Conservation (phyloP, 78 protist genomes). For the Bodo saltans region DNA sequence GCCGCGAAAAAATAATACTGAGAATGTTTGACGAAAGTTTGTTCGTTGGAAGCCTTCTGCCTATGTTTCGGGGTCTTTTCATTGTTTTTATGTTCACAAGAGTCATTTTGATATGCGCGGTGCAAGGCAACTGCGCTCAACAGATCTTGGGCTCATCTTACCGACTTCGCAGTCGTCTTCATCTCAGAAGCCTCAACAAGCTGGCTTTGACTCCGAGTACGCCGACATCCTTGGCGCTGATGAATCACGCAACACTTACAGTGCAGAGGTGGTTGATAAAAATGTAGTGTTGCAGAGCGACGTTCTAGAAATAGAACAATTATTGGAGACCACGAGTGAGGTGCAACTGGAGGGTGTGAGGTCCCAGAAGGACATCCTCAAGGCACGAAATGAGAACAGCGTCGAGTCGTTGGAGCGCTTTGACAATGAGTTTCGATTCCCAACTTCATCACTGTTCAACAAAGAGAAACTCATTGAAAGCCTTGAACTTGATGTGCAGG, state of each 20-base stretch:
- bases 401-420: not conserved
- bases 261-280: not conserved
- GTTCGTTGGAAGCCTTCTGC: too few species aligned
- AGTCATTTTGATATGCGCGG: too few species aligned
- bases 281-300: not conserved
- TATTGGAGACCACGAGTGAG: not conserved
- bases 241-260: too few species aligned
- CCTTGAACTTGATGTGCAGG: not conserved
- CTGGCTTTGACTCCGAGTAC: not conserved
- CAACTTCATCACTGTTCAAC: not conserved
- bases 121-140: too few species aligned
- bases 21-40: too few species aligned
- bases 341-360: not conserved
- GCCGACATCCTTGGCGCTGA: not conserved
- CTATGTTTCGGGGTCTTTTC: too few species aligned
- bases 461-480: not conserved
- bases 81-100: too few species aligned
- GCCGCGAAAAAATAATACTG: too few species aligned
- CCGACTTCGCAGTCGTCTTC: too few species aligned
- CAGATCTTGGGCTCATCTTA: too few species aligned
- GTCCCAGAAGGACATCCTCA: not conserved
- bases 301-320: not conserved
- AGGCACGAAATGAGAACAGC: not conserved
- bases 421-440: not conserved
- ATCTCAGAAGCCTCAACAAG: too few species aligned